Percentiles rank a stretch among this genome's conserved stretches.
phyloP scores from a whole-genome alignment of 352 stramenopile genomes.

The Pythium diclinum region DNA sequence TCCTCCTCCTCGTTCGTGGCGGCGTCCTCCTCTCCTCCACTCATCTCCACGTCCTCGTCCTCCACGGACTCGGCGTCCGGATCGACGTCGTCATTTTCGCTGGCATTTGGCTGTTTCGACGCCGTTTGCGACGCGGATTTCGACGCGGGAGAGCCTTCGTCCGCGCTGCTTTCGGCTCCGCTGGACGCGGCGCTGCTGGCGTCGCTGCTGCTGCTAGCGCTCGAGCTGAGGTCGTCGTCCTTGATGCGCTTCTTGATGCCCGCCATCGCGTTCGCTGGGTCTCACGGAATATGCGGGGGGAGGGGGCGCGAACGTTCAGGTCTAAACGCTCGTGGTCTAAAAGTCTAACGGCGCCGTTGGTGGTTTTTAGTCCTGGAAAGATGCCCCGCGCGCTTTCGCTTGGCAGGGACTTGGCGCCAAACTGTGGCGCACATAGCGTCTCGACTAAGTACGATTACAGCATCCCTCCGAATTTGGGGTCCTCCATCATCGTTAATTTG shows the following conservation, averaged over 20 bases:
- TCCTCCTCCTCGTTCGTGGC: slow-evolving; percentile 16
- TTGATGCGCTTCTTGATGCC: slow-evolving; percentile 24
- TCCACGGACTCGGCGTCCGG: slow-evolving; percentile 23
- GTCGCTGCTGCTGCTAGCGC: slow-evolving; percentile 16
- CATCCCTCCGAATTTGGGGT: background rate
- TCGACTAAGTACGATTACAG: slow-evolving; percentile 18
- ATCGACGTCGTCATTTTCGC: slow-evolving; percentile 3
- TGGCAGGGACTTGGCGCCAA: slow-evolving; percentile 21
- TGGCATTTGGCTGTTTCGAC: background rate
- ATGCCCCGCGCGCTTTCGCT: slow-evolving; percentile 16
- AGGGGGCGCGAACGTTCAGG: background rate
- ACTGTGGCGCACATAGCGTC: slow-evolving; percentile 5
- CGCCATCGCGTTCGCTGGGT: slow-evolving; percentile 3
- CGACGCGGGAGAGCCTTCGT: slow-evolving; percentile 5
- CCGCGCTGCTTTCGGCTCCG: slow-evolving; percentile 10
- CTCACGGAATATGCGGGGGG: background rate
- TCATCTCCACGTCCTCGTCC: slow-evolving; percentile 25
- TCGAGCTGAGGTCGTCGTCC: slow-evolving; percentile 26
- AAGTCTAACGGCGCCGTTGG: slow-evolving; percentile 3
- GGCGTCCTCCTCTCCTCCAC: slow-evolving; percentile 31
- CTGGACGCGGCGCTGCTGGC: slow-evolving; percentile 15
- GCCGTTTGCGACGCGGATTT: slow-evolving; percentile 3
- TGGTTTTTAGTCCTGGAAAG: slow-evolving; percentile 6
- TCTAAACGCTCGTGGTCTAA: slow-evolving; percentile 9
- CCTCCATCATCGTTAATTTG: background rate